A percentile compares a stretch with the other conserved stretches of the same genome.
These are phyloP conservation scores for Vitis cinerea DNA, from an alignment of 164 flowering plant genomes.

Conservation along the genomic window DNA sequence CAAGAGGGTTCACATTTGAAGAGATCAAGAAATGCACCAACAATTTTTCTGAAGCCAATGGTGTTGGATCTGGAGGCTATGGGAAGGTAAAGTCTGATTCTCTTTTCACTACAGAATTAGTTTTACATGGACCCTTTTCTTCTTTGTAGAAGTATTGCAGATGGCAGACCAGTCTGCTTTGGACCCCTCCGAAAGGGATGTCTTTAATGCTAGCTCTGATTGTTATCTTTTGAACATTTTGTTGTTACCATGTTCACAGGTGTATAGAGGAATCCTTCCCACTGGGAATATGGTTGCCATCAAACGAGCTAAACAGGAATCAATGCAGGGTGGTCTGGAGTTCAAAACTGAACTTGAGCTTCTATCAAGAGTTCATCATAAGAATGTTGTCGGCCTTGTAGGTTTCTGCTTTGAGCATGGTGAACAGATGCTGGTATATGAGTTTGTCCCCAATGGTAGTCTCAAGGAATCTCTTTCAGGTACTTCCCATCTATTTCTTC, in stretches of 20 bases:
- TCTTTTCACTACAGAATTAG: background rate
- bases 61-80: constrained; percentile 19
- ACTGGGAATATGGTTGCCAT: constrained; percentile 40
- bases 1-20: background rate
- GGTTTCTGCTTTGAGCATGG: constrained; percentile 43
- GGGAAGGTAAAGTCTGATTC: constrained; percentile 14
- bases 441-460: constrained; percentile 38
- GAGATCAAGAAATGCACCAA: constrained; percentile 33
- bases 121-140: background rate
- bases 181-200: too few relatives aligned
- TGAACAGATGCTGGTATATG: constrained; percentile 50
- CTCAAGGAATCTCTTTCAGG: constrained; percentile 40
- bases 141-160: background rate
- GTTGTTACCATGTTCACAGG: constrained; percentile 18
- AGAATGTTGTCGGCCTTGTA: constrained; percentile 39
- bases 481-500: constrained; percentile 8
- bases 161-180: background rate
- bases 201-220: background rate
- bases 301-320: constrained; percentile 47
- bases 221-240: background rate
- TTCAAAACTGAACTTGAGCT: constrained; percentile 53
- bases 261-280: constrained; percentile 40
- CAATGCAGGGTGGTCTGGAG: constrained; percentile 44
- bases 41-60: constrained; percentile 34
- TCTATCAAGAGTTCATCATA: constrained; percentile 52